Evolutionary conservation across 768 basidiomycete species (phyloP), one percentile per base, ranked within the genome.

Genomic region (Termitomyces sp.): DNA sequence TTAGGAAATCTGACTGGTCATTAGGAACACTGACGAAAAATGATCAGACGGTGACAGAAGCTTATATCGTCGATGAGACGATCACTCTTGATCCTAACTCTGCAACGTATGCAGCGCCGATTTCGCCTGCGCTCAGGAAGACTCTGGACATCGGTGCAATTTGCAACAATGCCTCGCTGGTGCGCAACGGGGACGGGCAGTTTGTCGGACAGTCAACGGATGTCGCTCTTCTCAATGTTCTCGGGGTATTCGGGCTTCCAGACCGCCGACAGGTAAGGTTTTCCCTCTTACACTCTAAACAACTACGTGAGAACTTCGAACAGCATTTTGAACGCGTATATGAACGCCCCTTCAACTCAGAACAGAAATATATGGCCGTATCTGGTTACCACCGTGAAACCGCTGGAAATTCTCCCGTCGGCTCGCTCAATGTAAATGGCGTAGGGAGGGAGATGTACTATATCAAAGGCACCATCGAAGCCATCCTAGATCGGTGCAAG

Each of bases 361-460:
- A 98, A 60, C 82, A 85, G 57, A 98, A 98, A 71, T 93, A 81
- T 70, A 97, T 98, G 92, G 90, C 90, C 14, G 85, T 98, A 59
- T 87, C 86, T 51, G 95, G 95, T 12, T 70, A 82, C 10, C 84
- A 92, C 65, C 71, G 70, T 36, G 75, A 80, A 24, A 58, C 70
- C 8, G 32, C 67, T 5, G 57, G 51, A 20, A 43, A 26, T 26
- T 27, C 36, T 20, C 36, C 48, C 39, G n/a, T n/a, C 5, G 43
- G 66, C 7, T 49, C 71, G 14, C 59, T 70, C 16, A 57, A 58
- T 18, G 56, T 74, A 37, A 74, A 69, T 44, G 72, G 70, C 29
- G 62, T 67, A 18, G 66, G 76, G 6, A 79, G 85, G 13, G 94
- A 96, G 66, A 83, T 89, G 71, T 90, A 88, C 69, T 96, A 94